Percentiles rank a stretch among this genome's conserved stretches.
Evolutionary conservation across 257 asterid genomes (phyloP).

Genomic region (Solanum ossicruentum): DNA sequence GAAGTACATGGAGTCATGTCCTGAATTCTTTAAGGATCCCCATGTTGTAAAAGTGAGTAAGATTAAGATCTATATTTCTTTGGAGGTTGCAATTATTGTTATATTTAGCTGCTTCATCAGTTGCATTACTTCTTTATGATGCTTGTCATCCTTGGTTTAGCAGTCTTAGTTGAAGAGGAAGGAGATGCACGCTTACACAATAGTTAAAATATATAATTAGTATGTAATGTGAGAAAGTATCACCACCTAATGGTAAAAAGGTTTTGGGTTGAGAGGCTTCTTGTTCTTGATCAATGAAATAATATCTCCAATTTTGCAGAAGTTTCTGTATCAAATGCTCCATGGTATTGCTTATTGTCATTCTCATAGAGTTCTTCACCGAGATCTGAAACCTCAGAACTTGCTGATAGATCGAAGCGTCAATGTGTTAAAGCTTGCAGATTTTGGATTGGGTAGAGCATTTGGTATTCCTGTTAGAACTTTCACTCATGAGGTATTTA

Average conservation of each 20-base stretch:
- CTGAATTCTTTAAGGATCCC: constrained; percentile 78
- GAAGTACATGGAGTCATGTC: constrained; percentile 95
- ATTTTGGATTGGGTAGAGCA: constrained; percentile 95
- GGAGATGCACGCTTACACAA: neutral
- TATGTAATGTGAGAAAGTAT: neutral
- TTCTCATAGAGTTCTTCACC: constrained; percentile 87
- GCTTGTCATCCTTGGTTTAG: neutral
- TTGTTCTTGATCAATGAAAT: neutral
- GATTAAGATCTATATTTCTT: constrained; percentile 16
- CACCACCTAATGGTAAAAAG: neutral
- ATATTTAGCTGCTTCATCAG: neutral
- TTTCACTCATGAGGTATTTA: constrained; percentile 79
- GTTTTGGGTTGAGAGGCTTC: neutral
- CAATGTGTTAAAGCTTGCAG: constrained; percentile 84
- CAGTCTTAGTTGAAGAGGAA: neutral
- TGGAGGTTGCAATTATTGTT: neutral
- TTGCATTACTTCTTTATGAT: neutral
- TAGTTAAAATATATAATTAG: neutral
- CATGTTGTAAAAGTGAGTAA: constrained; percentile 56
- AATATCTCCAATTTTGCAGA: constrained; percentile 22
- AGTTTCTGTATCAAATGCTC: constrained; percentile 68
- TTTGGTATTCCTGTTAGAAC: constrained; percentile 97
- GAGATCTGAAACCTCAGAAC: constrained; percentile 94
- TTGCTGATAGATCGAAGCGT: constrained; percentile 78
- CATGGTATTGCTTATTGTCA: constrained; percentile 90